Conservation (phyloP, 2,329 filamentous ascomycete genomes). For the Fusarium sacchari region DNA sequence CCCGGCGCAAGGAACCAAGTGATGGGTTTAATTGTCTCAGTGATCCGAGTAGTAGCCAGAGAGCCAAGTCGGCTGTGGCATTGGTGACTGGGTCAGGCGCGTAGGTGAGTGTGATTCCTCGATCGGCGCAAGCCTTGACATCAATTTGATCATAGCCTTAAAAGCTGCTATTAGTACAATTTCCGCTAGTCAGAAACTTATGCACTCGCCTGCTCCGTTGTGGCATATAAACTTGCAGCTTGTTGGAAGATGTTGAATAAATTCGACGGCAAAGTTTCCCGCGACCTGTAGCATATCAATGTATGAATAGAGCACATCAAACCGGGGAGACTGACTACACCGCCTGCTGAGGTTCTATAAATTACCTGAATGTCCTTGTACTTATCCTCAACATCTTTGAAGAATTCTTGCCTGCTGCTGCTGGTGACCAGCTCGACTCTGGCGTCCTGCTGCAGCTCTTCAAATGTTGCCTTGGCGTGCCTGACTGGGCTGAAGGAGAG, state of each 20-base stretch:
- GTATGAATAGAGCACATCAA: background rate
- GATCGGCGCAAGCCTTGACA: constrained; percentile 66
- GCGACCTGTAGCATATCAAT: constrained; percentile 8
- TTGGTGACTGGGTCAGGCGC: constrained; percentile 74
- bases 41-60: constrained; percentile 77
- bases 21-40: constrained; percentile 71
- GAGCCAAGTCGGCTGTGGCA: constrained; percentile 75
- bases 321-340: constrained; percentile 4
- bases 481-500: constrained; percentile 38
- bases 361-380: constrained; percentile 32
- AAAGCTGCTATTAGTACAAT: rapidly evolving
- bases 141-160: constrained; percentile 77
- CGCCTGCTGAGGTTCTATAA: constrained; percentile 41
- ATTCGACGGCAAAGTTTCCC: constrained; percentile 26
- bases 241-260: constrained; percentile 19
- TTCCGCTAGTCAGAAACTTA: background rate
- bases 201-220: constrained; percentile 34
- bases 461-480: constrained; percentile 21
- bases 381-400: constrained; percentile 26
- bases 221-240: constrained; percentile 59
- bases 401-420: constrained; percentile 26
- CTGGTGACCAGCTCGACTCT: constrained; percentile 34
- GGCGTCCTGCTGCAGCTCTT: constrained; percentile 19
- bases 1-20: constrained; percentile 66
- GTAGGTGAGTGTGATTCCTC: constrained; percentile 69